These are phyloP conservation scores for Populus ilicifolia DNA, from an alignment of 345 rosid genomes.

Conservation along the genomic window DNA sequence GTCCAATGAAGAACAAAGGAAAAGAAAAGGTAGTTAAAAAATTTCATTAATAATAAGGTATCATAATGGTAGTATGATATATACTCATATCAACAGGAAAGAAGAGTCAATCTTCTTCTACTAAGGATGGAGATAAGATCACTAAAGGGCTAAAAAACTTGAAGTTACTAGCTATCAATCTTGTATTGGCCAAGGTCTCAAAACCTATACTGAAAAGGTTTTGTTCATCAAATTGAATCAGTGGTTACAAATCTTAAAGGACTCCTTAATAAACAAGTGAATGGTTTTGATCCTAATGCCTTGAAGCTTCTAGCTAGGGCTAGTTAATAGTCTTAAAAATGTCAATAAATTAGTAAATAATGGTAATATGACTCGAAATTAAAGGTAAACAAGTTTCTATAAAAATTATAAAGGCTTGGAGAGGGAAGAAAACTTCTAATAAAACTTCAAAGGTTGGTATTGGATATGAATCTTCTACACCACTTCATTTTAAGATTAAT, in stretches of 20 bases:
- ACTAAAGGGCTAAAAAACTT: background rate
- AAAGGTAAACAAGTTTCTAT: no score
- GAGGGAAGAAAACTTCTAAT: no score
- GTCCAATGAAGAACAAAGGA: background rate
- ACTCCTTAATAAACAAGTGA: background rate
- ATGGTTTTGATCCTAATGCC: background rate
- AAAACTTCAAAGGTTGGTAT: background rate
- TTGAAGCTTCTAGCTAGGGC: background rate
- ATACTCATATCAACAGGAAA: background rate
- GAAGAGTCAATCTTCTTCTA: background rate
- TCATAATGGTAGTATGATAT: background rate
- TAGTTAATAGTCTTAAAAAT: background rate
- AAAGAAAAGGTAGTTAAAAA: background rate
- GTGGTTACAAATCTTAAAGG: background rate
- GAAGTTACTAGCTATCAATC: background rate
- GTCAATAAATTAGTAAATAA: background rate
- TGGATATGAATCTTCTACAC: background rate
- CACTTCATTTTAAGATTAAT: background rate
- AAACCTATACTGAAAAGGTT: background rate
- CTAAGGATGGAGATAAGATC: no score
- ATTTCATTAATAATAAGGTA: no score
- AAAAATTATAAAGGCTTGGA: no score
- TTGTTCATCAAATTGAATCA: background rate
- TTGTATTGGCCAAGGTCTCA: background rate
- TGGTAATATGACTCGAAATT: background rate